Conservation (phyloP, 371 early-diverging fungal species). For the Phascolomyces articulosus region DNA sequence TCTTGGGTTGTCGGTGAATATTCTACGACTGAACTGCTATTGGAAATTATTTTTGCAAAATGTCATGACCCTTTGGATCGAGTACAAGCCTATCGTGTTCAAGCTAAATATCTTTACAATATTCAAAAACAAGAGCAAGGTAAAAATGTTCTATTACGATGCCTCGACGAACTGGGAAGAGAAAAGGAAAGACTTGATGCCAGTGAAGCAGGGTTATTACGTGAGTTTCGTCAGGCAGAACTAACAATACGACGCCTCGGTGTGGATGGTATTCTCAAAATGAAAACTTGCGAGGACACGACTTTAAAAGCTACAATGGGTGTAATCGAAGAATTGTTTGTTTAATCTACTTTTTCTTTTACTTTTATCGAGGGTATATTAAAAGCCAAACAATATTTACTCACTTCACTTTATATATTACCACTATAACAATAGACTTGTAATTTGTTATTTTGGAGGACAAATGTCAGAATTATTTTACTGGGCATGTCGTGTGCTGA, state of each 20-base stretch:
- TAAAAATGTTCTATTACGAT: constrained; percentile 19
- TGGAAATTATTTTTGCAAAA: constrained; percentile 32
- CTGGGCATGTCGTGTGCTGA: constrained; percentile 29
- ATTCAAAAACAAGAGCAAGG: constrained; percentile 37
- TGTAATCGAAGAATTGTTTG: constrained; percentile 43
- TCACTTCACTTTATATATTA: no score
- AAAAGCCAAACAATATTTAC: no score
- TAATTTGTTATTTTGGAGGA: constrained; percentile 38
- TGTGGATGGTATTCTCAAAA: constrained; percentile 15
- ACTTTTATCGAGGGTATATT: no score
- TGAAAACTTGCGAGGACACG: constrained; percentile 27
- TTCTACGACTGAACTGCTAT: constrained; percentile 27
- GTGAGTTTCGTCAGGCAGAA: no score
- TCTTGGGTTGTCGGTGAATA: constrained; percentile 44
- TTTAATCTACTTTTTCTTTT: neutral
- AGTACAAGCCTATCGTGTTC: constrained; percentile 35
- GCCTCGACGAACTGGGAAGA: constrained; percentile 33
- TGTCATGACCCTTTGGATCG: constrained; percentile 38
- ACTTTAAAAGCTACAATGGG: constrained; percentile 29
- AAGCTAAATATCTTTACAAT: constrained; percentile 34
- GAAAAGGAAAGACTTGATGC: no score
- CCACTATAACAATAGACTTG: constrained; percentile 17
- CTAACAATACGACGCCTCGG: no score
- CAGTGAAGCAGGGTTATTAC: no score
- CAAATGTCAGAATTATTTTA: constrained; percentile 40